Evolutionary conservation across 2,329 filamentous ascomycete species (phyloP), one percentile per base, ranked within the genome.

Genomic region (Metarhizium robertsii): DNA sequence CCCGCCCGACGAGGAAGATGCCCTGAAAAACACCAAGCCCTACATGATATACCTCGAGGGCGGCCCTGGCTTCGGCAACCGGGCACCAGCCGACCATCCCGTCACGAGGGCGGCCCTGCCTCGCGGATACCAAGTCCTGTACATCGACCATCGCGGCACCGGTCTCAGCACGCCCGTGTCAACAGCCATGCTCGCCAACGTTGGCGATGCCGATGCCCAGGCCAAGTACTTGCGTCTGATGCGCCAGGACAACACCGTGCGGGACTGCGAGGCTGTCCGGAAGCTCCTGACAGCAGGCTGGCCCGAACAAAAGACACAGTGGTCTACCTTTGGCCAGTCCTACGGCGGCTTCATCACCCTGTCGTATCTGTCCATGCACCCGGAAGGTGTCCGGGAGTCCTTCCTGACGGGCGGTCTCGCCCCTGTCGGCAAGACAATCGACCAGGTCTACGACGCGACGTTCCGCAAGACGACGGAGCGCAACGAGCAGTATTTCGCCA

Each of bases 71-170:
- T 85, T 87, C 65, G 85, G 87, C 58, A 92, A 89, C 65, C 76
- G 80, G 6, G 76, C 86, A 52, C 92, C 92, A 2, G 86, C 95
- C 66, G 80, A 88, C 57, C 81, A 84, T 58, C 75, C 84, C 7
- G 81, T 90, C 66, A 87, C 88, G n/a, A 79, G 83, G 36, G 75
- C 79, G 34, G 79, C 90, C 55, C 78, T 96, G 6, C 83, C 86
- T 57, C 85, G 86, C 59, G 92, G 92, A 16, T 96, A 96, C 66
- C 88, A 95, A 69, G 75, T 90, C 49, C 79, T 97, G 2, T 86
- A 87, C 60, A 79, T 97, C n/a, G 92, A 97, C 69, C 92, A 96
- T 68, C 84, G 92, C 52, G 92, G 92, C 13, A 95, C 90, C 3
- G 92, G 92, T 1, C 74, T 95, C 52, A 95, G 89, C 66, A 88